phyloP scores from a whole-genome alignment of 257 asterid species.

The Scutellaria baicalensis region DNA sequence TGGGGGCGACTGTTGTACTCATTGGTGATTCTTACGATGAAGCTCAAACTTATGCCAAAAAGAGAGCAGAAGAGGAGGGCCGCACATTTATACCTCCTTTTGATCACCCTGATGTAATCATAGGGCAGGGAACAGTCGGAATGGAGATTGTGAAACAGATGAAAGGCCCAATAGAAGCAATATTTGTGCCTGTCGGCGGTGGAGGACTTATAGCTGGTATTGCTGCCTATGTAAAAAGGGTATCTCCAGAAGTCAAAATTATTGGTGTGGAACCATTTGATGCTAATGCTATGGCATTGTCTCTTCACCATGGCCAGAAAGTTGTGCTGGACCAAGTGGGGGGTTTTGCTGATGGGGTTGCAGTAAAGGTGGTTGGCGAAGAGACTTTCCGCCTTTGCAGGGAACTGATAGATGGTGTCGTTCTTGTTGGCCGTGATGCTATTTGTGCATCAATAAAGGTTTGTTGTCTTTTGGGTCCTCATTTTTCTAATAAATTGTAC shows the following conservation, averaged over 20 bases:
- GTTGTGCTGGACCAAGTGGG: slow-evolving; percentile 86
- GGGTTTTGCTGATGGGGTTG: slow-evolving; percentile 94
- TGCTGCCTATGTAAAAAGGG: slow-evolving; percentile 88
- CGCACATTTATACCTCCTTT: slow-evolving; percentile 83
- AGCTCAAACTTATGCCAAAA: slow-evolving; percentile 82
- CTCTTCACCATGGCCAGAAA: slow-evolving; percentile 67
- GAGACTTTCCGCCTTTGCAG: slow-evolving; percentile 69
- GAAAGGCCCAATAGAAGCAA: slow-evolving; percentile 56
- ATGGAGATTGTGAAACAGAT: slow-evolving; percentile 82
- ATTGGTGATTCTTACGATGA: slow-evolving; percentile 85
- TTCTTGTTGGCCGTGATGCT: slow-evolving; percentile 89
- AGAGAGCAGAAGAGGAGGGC: slow-evolving; percentile 56
- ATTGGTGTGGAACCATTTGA: slow-evolving; percentile 89
- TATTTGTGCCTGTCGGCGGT: slow-evolving; percentile 88
- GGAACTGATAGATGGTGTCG: slow-evolving; percentile 77
- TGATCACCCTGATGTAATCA: slow-evolving; percentile 83
- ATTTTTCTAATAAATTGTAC: not conserved
- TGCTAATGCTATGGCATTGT: slow-evolving; percentile 90
- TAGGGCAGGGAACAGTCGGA: slow-evolving; percentile 91
- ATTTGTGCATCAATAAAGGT: slow-evolving; percentile 97
- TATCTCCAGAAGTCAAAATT: slow-evolving; percentile 74
- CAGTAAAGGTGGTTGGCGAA: slow-evolving; percentile 88
- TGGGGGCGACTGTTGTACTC: slow-evolving; percentile 80
- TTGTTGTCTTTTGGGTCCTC: not conserved
- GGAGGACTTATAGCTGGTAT: slow-evolving; percentile 93